Evolutionary conservation across 1,284 basidiomycete genomes (phyloP).

Genomic region (Malassezia pachydermatis): DNA sequence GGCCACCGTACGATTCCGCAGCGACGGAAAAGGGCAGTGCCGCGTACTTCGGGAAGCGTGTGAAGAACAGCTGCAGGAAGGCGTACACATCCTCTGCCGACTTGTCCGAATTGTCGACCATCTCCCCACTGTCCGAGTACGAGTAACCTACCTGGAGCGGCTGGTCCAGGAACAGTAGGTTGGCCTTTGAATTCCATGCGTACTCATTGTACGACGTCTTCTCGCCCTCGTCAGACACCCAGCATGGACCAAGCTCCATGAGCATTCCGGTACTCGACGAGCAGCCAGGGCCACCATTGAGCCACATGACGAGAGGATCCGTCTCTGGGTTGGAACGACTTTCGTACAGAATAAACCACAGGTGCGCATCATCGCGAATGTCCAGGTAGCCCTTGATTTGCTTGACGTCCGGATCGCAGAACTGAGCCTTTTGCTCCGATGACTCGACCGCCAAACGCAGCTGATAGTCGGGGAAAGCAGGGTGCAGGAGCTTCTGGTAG

Average conservation of each 20-base stretch:
- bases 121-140: slow-evolving; percentile 61
- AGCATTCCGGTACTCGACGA: slow-evolving; percentile 52
- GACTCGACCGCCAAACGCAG: slow-evolving; percentile 56
- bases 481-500: slow-evolving; percentile 63
- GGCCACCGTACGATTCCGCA: slow-evolving; percentile 60
- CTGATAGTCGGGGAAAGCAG: slow-evolving; percentile 61
- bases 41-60: slow-evolving; percentile 47
- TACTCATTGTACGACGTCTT: slow-evolving; percentile 63
- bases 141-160: slow-evolving; percentile 72
- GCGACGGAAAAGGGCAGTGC: slow-evolving; percentile 48
- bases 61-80: slow-evolving; percentile 76
- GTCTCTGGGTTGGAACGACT: slow-evolving; percentile 61
- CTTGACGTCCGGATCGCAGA: slow-evolving; percentile 73
- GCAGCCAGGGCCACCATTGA: slow-evolving; percentile 68
- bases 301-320: slow-evolving; percentile 76
- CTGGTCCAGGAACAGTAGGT: slow-evolving; percentile 70
- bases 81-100: slow-evolving; percentile 77
- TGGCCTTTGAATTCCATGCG: slow-evolving; percentile 65
- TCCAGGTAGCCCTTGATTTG: slow-evolving; percentile 78
- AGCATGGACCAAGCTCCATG: slow-evolving; percentile 79
- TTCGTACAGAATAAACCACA: slow-evolving; percentile 86
- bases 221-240: slow-evolving; percentile 59
- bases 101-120: slow-evolving; percentile 62
- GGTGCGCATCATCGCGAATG: slow-evolving; percentile 69
- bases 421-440: slow-evolving; percentile 12